Evolutionary conservation across 257 asterid genomes (phyloP), one percentile per base, ranked within the genome.

Genomic region (Osmanthus fragrans): DNA sequence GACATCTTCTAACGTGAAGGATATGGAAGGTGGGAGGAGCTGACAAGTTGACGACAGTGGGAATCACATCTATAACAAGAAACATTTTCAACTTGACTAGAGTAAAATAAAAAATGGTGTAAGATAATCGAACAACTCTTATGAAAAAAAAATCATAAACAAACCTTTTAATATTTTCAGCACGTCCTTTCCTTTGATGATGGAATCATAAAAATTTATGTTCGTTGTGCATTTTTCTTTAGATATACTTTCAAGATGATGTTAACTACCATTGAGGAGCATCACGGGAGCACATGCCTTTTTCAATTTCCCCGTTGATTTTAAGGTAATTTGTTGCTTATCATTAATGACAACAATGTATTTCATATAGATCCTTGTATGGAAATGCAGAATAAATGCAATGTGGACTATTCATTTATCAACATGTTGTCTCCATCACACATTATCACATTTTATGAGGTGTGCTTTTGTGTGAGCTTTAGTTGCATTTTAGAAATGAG

Each of bases 171-270:
- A 30, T 30, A 30, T 2, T 1, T 30, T 0, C 1, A 30, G 2
- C 2, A 1, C 1, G 3, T 30, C 32, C 32, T 0, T 40, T 25
- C 27, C 29, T 23, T 45, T 9, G 16, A 45, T 1, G 4, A 11
- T 45, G 11, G 3, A 3, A 45, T 8, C 18, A 45, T 8, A 8
- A 45, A 45, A 13, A 9, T 12, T 9, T 19, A 12, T 1, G 15
- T 9, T 2, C 3, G 32, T 12, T 9, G 54, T 45, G 54, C 54
- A 45, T 37, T 74, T 86, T 60, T 33, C 36, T 84, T 71, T 77
- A 94, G 97, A 84, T 94, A 92, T 84, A 87, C 95, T 39, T 87
- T 97, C 21, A 94, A 90, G 85, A 92, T 93, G 98, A 75, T 94
- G 77, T 82, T 94, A 51, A 85, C 84, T 4, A 82, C 92, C 73